Evolutionary conservation across 2,329 filamentous ascomycete genomes (phyloP).

Genomic region (Ophiocordyceps camponoti-saundersi): DNA sequence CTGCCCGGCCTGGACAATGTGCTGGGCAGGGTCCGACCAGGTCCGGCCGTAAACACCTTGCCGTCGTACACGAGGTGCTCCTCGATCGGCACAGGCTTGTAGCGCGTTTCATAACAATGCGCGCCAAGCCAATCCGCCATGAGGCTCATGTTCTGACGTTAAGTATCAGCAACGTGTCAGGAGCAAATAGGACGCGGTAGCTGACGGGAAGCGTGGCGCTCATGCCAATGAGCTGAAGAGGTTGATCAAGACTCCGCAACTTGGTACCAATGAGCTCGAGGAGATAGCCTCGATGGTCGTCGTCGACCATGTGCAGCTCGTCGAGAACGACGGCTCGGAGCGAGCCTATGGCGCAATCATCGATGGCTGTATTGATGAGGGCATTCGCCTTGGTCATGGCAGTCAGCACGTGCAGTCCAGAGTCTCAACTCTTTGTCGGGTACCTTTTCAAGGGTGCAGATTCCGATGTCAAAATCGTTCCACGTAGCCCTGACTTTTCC

Average conservation of each 20-base stretch:
- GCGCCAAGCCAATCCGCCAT: constrained; percentile 55
- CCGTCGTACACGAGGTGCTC: constrained; percentile 60
- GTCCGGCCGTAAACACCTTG: constrained; percentile 42
- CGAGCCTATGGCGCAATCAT: constrained; percentile 48
- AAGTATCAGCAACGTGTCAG: background rate
- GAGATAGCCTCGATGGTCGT: constrained; percentile 58
- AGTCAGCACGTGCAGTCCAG: background rate
- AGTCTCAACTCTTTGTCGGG: background rate
- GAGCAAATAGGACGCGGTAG: background rate
- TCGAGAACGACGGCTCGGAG: constrained; percentile 55
- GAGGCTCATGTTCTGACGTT: constrained; percentile 45
- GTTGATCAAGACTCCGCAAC: constrained; percentile 47
- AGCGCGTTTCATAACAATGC: constrained; percentile 55
- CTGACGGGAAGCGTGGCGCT: constrained; percentile 58
- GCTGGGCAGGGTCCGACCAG: constrained; percentile 37
- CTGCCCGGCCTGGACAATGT: constrained; percentile 33
- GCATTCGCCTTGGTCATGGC: constrained; percentile 44
- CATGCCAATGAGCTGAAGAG: constrained; percentile 61
- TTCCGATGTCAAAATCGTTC: constrained; percentile 60
- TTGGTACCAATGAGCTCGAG: constrained; percentile 62
- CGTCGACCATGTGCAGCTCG: constrained; percentile 70
- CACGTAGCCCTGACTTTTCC: constrained; percentile 50
- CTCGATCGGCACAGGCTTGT: constrained; percentile 58
- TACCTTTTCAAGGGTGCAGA: constrained; percentile 65
- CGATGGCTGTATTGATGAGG: constrained; percentile 55